phyloP scores from a whole-genome alignment of 129 eudicot genomes.

The Chrysanthemum makinoi region DNA sequence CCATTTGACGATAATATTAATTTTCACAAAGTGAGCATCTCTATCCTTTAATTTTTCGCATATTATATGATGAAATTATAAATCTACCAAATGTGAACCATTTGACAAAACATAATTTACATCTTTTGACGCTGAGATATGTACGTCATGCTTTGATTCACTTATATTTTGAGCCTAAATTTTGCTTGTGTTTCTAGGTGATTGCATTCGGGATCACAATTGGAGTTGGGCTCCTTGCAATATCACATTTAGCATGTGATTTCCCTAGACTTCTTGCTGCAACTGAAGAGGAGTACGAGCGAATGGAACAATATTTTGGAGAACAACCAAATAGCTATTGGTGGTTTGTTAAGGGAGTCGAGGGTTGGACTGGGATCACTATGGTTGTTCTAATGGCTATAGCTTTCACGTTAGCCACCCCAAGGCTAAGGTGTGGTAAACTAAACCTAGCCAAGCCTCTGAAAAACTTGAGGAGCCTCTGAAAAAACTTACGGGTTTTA shows the following conservation, averaged over 20 bases:
- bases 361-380: constrained; percentile 48
- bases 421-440: constrained; percentile 48
- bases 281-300: constrained; percentile 43
- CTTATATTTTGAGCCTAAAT: neutral
- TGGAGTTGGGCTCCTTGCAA: constrained; percentile 48
- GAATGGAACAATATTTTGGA: constrained; percentile 42
- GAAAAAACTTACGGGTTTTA: constrained; percentile 48
- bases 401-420: constrained; percentile 51
- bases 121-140: neutral
- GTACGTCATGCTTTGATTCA: neutral
- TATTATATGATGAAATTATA: neutral
- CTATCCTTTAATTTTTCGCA: too few species aligned
- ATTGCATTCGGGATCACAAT: constrained; percentile 41
- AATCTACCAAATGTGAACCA: too few species aligned
- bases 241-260: constrained; percentile 53
- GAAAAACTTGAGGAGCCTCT: neutral
- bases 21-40: constrained; percentile 64
- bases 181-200: constrained; percentile 20
- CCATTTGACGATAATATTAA: constrained; percentile 79
- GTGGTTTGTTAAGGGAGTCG: constrained; percentile 49
- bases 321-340: constrained; percentile 42
- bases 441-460: constrained; percentile 36
- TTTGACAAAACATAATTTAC: too few species aligned
- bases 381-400: constrained; percentile 58
- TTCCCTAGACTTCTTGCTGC: constrained; percentile 53